Base-by-base conservation (phyloP, 495 filamentous ascomycete genomes). In the Neurospora sp. region DNA sequence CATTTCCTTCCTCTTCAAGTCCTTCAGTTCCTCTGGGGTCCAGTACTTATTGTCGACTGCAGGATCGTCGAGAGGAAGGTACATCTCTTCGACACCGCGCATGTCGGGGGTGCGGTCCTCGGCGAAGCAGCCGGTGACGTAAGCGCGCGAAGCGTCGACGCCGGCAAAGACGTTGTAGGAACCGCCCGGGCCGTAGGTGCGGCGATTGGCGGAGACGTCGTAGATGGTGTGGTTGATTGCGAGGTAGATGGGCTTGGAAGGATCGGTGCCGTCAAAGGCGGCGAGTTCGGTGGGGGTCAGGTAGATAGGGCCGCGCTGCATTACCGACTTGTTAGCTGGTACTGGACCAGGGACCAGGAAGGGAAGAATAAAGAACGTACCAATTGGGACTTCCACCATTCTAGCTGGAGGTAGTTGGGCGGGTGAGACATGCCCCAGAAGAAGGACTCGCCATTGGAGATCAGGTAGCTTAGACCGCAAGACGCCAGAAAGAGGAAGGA, bases 41-140 rank as follows among this genome's bases (percentile, higher is more conserved):
- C 83, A 85, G 75, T 83, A 81, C 74, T 77, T 40, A 27, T 65
- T 65, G 78, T 86, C 83, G 4, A 87, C 83, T 22, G 86, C 81
- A 8, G 85, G 86, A 75, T 92, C 89, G 74, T 93, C 92, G 4
- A 92, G 77, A 0, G 94, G 93, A 20, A 98, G 83, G 80, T 88
- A 98, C 90, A 95, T 96, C 73, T 91, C 88, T 83, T 98, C 96
- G 1, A 93, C 92, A 1, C 96, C 96, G 27, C 89, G 84, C 81
- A 98, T 80, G 80, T 98, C 94, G 1, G 89, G 81, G 6, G 90
- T 96, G 44, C 91, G 83, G 84, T 98, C 95, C 69, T 92, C 90
- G 39, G 88, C 83, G 85, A 99, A 99, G 80, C 96, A 99, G 3
- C 93, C 93, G n/a, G 96, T 97, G n/a, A 99, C 89, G 82, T 93